These are phyloP conservation scores for Voacanga thouarsii DNA, from an alignment of 257 asterid genomes.

Conservation along the genomic window DNA sequence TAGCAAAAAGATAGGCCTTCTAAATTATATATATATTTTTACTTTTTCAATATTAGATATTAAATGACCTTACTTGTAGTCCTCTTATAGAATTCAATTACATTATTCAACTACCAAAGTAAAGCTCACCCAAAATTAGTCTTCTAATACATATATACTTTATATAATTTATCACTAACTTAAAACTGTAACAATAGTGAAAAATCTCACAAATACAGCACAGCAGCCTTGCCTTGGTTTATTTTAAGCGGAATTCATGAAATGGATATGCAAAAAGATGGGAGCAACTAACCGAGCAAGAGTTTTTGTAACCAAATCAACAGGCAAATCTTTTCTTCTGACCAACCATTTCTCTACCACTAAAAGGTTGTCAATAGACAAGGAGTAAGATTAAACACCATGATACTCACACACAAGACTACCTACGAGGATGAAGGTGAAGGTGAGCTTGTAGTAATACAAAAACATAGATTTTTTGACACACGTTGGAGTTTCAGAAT, in stretches of 20 bases:
- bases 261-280: slow-evolving; percentile 42
- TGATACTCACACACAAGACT: slow-evolving; percentile 32
- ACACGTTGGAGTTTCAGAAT: slow-evolving; percentile 21
- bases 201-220: too few relatives aligned
- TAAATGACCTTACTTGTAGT: too few relatives aligned
- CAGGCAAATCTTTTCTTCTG: slow-evolving; percentile 58
- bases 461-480: slow-evolving; percentile 17
- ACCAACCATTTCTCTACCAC: slow-evolving; percentile 68
- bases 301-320: slow-evolving; percentile 53
- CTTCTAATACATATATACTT: too few relatives aligned
- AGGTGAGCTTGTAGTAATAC: slow-evolving; percentile 36
- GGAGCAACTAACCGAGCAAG: slow-evolving; percentile 55
- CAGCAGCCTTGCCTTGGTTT: too few relatives aligned
- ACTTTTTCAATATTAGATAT: too few relatives aligned
- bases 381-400: slow-evolving; percentile 43
- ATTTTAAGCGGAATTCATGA: slow-evolving; percentile 32
- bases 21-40: too few relatives aligned
- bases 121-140: too few relatives aligned
- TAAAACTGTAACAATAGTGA: too few relatives aligned
- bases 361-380: slow-evolving; percentile 48
- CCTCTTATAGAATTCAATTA: too few relatives aligned
- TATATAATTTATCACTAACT: slow-evolving; percentile 14
- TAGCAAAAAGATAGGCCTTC: too few relatives aligned
- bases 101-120: too few relatives aligned
- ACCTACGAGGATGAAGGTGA: slow-evolving; percentile 21